Percentiles rank a stretch among this genome's conserved stretches.
Conservation (phyloP, 2,329 filamentous ascomycete species). For the Ophiostoma triangulosporum region DNA sequence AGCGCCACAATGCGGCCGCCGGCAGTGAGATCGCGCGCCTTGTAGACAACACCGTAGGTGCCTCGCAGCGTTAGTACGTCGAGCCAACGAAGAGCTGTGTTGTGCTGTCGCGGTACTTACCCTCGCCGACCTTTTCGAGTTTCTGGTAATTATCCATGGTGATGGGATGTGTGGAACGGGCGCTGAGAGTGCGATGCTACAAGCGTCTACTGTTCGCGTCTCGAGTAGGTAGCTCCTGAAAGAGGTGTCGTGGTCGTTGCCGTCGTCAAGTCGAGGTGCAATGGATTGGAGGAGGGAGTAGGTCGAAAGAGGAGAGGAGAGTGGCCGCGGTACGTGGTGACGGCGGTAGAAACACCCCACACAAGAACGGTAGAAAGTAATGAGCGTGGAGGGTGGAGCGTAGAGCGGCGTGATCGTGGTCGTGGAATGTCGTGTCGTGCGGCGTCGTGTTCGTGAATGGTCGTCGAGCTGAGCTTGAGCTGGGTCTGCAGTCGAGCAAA, state of each 20-base stretch:
- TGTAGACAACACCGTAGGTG: conserved; percentile 87
- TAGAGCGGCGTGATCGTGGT: background rate
- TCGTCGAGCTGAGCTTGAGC: background rate
- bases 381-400: background rate
- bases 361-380: background rate
- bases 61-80: conserved; percentile 36
- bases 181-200: background rate
- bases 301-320: background rate
- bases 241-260: background rate
- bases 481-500: background rate
- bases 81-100: background rate
- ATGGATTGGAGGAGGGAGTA: background rate
- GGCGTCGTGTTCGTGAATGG: conserved; percentile 2
- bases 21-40: conserved; percentile 67
- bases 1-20: conserved; percentile 71
- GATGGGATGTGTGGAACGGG: background rate
- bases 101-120: conserved; percentile 30
- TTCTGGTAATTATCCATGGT: conserved; percentile 85
- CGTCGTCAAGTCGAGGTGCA: background rate
- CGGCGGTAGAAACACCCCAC: background rate
- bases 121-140: conserved; percentile 85
- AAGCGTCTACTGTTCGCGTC: too few relatives aligned
- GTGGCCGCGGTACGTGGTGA: background rate
- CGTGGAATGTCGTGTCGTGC: conserved; percentile 2
- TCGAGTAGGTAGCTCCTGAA: background rate